Evolutionary conservation across 2,329 filamentous ascomycete genomes (phyloP).

Genomic region (Claviceps monticola): DNA sequence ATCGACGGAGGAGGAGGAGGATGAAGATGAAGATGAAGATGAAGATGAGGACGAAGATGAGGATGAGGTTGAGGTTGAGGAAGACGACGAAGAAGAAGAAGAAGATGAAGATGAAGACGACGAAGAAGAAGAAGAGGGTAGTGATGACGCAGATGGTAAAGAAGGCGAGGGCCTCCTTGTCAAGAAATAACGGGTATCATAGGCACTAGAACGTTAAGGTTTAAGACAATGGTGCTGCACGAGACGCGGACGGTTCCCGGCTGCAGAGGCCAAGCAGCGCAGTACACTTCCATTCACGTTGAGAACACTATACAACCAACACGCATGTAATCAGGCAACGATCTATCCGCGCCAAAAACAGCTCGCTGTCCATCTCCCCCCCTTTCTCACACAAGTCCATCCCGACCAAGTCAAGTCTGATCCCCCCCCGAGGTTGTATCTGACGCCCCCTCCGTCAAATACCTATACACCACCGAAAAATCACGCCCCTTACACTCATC

Average conservation of each 20-base stretch:
- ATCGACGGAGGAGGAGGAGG: constrained; percentile 36
- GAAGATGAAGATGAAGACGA: constrained; percentile 28
- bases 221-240: background rate
- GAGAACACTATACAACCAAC: too few species aligned
- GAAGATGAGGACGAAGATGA: constrained; percentile 38
- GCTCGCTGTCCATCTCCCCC: too few species aligned
- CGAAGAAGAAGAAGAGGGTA: constrained; percentile 19
- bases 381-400: too few species aligned
- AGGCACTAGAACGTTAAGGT: too few species aligned
- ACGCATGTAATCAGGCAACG: too few species aligned
- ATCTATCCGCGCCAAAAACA: too few species aligned
- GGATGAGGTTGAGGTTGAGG: constrained; percentile 27
- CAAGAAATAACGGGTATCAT: constrained; percentile 12
- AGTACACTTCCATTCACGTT: too few species aligned
- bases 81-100: constrained; percentile 17
- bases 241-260: background rate
- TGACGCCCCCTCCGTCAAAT: constrained; percentile 41
- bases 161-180: constrained; percentile 32
- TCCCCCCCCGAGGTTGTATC: too few species aligned
- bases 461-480: constrained; percentile 71
- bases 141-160: constrained; percentile 31
- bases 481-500: constrained; percentile 55
- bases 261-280: too few species aligned
- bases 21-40: constrained; percentile 35
- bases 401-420: too few species aligned